Conservation (phyloP, 2,329 filamentous ascomycete species). For the Ceratocystiopsis minuta region DNA sequence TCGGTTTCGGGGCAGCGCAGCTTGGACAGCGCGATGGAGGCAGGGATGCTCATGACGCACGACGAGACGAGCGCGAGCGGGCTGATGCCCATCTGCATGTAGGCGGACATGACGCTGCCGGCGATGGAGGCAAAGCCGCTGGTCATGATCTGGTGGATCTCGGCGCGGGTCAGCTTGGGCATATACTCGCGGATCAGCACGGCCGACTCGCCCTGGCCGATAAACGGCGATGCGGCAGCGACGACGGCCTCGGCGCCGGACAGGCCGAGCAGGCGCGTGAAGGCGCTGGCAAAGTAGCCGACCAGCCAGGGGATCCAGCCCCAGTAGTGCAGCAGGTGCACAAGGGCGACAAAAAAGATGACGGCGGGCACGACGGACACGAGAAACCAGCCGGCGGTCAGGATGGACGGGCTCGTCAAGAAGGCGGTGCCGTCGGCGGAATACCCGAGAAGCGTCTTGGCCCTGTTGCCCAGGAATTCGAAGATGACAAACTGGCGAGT, state of each 20-base stretch:
- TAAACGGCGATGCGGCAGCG: conserved; percentile 81
- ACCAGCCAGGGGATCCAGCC: conserved; percentile 81
- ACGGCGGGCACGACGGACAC: conserved; percentile 71
- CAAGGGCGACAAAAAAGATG: conserved; percentile 90
- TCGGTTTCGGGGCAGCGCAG: conserved; percentile 78
- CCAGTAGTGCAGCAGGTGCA: conserved; percentile 68
- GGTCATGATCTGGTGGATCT: conserved; percentile 84
- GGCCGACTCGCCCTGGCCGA: conserved; percentile 83
- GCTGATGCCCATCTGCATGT: conserved; percentile 70
- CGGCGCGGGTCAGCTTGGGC: conserved; percentile 65
- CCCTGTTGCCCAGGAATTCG: conserved; percentile 64
- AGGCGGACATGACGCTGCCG: conserved; percentile 70
- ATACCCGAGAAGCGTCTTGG: conserved; percentile 57
- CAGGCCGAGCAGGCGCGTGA: conserved; percentile 77
- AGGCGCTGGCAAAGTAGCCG: conserved; percentile 70
- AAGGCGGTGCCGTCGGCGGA: conserved; percentile 57
- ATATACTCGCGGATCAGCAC: conserved; percentile 86
- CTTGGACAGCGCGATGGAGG: conserved; percentile 76
- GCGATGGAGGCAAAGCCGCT: conserved; percentile 88
- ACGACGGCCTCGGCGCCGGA: conserved; percentile 90
- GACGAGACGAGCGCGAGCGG: conserved; percentile 73
- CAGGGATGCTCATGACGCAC: conserved; percentile 91
- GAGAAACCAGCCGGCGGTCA: conserved; percentile 47
- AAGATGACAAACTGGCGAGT: conserved; percentile 55
- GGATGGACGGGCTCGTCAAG: conserved; percentile 33